These are phyloP conservation scores for Coprinopsis marcescibilis DNA, from an alignment of 768 basidiomycete species.

Conservation along the genomic window DNA sequence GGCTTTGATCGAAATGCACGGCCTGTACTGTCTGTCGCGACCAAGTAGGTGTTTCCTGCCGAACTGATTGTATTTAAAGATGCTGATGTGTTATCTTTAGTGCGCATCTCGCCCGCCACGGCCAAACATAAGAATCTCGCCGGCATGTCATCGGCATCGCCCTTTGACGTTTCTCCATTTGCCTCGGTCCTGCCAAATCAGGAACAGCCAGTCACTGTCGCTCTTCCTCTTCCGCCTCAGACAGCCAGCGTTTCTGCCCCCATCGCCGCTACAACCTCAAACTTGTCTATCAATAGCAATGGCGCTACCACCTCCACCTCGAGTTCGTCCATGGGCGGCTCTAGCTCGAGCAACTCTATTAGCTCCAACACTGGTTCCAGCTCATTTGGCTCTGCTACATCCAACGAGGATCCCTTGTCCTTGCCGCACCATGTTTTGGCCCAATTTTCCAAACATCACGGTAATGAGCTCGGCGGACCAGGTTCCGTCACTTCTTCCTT, in stretches of 20 bases:
- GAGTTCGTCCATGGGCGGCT: conserved; percentile 44
- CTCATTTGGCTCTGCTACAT: conserved; percentile 35
- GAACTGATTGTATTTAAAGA: conserved; percentile 24
- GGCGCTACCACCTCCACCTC: conserved; percentile 38
- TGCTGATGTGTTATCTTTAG: conserved; percentile 35
- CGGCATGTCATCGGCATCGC: conserved; percentile 15
- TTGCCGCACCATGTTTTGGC: conserved; percentile 38
- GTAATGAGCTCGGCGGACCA: conserved; percentile 22
- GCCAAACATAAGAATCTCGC: conserved; percentile 63
- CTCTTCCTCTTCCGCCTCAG: conserved; percentile 38
- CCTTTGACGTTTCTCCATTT: conserved; percentile 34
- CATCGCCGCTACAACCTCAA: conserved; percentile 46
- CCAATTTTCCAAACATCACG: conserved; percentile 43
- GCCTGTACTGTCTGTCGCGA: conserved; percentile 81
- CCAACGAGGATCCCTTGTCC: conserved; percentile 51
- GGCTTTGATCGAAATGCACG: conserved; percentile 88
- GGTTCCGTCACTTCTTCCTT: conserved; percentile 26
- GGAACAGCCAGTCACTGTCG: conserved; percentile 37
- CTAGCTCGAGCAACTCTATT: conserved; percentile 45
- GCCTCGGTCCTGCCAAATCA: conserved; percentile 36
- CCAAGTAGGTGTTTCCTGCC: conserved; percentile 55
- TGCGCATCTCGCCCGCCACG: conserved; percentile 88
- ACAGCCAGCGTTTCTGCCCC: conserved; percentile 67
- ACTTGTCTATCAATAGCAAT: conserved; percentile 29
- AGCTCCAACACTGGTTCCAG: conserved; percentile 49